Percentiles rank a stretch among this genome's conserved stretches.
Evolutionary conservation across 768 basidiomycete genomes (phyloP).

Genomic region (Mycena crocata): DNA sequence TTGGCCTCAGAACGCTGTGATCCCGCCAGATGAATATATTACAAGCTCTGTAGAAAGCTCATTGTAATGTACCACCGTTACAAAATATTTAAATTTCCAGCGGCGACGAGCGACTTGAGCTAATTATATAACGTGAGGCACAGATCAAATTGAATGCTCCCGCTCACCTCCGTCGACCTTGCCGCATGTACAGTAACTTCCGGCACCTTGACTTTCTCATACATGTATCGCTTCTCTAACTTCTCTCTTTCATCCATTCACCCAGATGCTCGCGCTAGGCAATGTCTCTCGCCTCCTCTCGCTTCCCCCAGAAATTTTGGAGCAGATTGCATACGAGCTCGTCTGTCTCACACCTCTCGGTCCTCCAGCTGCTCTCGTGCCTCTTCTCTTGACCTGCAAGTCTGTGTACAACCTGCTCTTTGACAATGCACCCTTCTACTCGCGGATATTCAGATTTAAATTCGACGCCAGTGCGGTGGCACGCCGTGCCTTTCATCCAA

Average conservation of each 20-base stretch:
- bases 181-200: slow-evolving; percentile 13
- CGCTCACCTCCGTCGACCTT: slow-evolving; percentile 6
- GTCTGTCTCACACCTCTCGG: slow-evolving; percentile 53
- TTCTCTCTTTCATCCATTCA: slow-evolving; percentile 16
- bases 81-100: no score
- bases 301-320: slow-evolving; percentile 60
- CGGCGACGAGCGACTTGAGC: neutral
- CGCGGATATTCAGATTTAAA: slow-evolving; percentile 63
- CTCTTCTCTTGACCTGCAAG: slow-evolving; percentile 60
- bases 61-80: neutral
- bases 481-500: slow-evolving; percentile 61
- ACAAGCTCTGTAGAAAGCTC: neutral
- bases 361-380: slow-evolving; percentile 59
- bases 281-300: slow-evolving; percentile 32
- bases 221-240: slow-evolving; percentile 25
- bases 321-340: slow-evolving; percentile 63
- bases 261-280: slow-evolving; percentile 8
- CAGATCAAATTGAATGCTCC: slow-evolving; percentile 1
- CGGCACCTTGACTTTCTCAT: slow-evolving; percentile 30
- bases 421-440: slow-evolving; percentile 55
- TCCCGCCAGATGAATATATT: neutral
- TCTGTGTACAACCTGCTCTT: slow-evolving; percentile 52
- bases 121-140: slow-evolving; percentile 7
- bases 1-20: neutral
- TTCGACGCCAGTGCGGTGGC: slow-evolving; percentile 67